Evolutionary conservation across 2,329 filamentous ascomycete species (phyloP).

Genomic region (Aspergillus quadricinctus): DNA sequence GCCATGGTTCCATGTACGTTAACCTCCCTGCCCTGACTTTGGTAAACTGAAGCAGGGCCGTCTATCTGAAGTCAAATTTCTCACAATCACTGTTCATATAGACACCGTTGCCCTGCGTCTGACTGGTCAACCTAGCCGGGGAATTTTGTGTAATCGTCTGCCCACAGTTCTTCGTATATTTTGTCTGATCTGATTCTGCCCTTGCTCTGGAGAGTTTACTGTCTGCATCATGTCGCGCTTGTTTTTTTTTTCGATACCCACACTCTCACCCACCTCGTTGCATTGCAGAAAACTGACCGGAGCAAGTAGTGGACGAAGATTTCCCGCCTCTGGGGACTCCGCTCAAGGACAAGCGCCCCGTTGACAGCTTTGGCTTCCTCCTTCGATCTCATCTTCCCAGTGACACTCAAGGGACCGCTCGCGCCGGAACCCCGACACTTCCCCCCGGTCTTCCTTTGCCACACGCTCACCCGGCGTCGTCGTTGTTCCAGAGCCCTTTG

Average conservation of each 20-base stretch:
- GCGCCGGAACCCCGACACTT: conserved; percentile 36
- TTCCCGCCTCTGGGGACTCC: conserved; percentile 43
- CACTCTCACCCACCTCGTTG: conserved; percentile 6
- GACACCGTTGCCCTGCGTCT: conserved; percentile 30
- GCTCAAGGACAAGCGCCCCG: conserved; percentile 31
- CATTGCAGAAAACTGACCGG: conserved; percentile 26
- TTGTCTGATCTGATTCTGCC: conserved; percentile 15
- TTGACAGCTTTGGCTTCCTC: conserved; percentile 35
- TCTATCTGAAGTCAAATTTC: conserved; percentile 44
- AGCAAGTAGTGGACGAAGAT: conserved; percentile 41
- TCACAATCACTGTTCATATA: conserved; percentile 43
- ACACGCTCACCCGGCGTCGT: conserved; percentile 35
- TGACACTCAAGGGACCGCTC: conserved; percentile 26
- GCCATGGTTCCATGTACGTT: conserved; percentile 47
- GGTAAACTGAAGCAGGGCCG: conserved; percentile 35
- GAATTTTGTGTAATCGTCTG: conserved; percentile 34
- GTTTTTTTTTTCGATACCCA: neutral
- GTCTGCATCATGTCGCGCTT: neutral
- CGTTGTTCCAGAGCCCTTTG: conserved; percentile 28
- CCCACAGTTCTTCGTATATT: conserved; percentile 26
- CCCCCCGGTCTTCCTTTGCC: conserved; percentile 42
- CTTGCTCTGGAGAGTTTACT: neutral
- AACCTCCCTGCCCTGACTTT: conserved; percentile 45
- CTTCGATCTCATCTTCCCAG: conserved; percentile 30
- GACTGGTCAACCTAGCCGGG: conserved; percentile 18